Base-by-base conservation (phyloP, 208 protist species). In the Blechomonas ayalai region DNA sequence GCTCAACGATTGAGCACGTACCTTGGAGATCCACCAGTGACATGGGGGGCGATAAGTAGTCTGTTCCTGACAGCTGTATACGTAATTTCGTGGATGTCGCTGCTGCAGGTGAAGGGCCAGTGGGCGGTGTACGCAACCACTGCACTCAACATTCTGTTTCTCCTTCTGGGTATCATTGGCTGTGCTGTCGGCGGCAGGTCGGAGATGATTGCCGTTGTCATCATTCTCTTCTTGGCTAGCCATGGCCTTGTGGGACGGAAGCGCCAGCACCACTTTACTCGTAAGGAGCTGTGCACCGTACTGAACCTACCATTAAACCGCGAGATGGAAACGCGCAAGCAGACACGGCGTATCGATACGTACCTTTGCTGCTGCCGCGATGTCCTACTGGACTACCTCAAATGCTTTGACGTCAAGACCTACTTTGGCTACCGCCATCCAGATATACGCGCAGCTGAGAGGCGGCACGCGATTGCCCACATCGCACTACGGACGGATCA, bases 341-440 rank as follows among this genome's bases (percentile, higher is more conserved):
- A 47, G 10, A 49, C 52, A 37, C 42, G 47, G 13, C 59, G 53
- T 1, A 38, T 81, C 19, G 79, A 90, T 53, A 77, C 76, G 12
- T 80, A 90, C 51, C 67, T 94, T 20, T 77, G 71, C 45, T 94
- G 81, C 59, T 94, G 85, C 67, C 59, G 68, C 23, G 53, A 83
- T 53, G 33, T 67, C 13, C n/a, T 89, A 12, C 52, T 89, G 13
- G 54, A 80, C 51, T 83, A 73, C 58, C 35, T 90, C 25, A 54
- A 52, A 37, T 90, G 85, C 55, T 77, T 52, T 48, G 73, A 83
- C 49, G 69, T 82, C 7, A 81, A 75, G 39, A 64, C 49, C 22
- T 46, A 64, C 59, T 90, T 88, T 62, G 68, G 72, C 34, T 79
- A 77, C 45, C 70, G 62, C 9, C 85, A 94, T 62, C 85, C 85